Conservation (phyloP, 176 grass and related monocot genomes). For the maize (Zea mays) region Zm-B73-REFERENCE-NAM-5.0 NC_050103.1:170678501-170679000, state of each 20-base stretch:
- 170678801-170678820: too few relatives aligned
- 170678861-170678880: constrained; percentile 22
- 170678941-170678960: constrained; percentile 38
- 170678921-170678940: constrained; percentile 56
- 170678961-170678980: constrained; percentile 45
- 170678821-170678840: neutral
- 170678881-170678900: constrained; percentile 45
- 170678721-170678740: neutral
- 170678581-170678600: neutral
- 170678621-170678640: constrained; percentile 38
- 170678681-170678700: constrained; percentile 12
- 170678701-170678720: neutral
- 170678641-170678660: neutral
- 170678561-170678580: neutral
- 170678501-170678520: too few relatives aligned
- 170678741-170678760: neutral
- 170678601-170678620: neutral
- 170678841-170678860: constrained; percentile 24
- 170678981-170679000: constrained; percentile 65
- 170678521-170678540: neutral
- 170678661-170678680: neutral
- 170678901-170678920: neutral
- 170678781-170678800: neutral
- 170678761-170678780: neutral
- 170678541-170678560: neutral